A percentile compares a stretch with the other conserved stretches of the same genome.
These are phyloP conservation scores for Ocimum tenuiflorum DNA, from an alignment of 257 asterid species.

Conservation along the genomic window DNA sequence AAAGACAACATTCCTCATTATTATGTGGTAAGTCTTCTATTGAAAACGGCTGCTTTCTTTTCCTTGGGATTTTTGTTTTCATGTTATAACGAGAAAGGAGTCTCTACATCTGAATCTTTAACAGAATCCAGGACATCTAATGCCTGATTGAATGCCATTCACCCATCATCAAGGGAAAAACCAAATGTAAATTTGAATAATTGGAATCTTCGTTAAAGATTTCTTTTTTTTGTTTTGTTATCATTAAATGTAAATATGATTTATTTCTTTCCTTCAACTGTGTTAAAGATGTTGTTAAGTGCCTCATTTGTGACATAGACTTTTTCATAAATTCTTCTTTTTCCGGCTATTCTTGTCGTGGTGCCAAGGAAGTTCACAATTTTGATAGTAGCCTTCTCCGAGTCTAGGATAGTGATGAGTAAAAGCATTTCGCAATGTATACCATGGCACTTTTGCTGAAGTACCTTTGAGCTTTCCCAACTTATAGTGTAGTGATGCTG, in stretches of 20 bases:
- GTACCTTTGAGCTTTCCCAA: background rate
- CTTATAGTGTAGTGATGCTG: background rate
- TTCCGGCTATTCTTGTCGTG: background rate
- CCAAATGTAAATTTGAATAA: background rate
- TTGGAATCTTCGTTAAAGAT: background rate
- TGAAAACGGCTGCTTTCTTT: background rate
- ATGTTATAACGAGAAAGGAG: background rate
- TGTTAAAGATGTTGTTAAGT: background rate
- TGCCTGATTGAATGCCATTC: background rate
- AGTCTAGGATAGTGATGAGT: background rate
- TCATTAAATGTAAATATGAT: background rate
- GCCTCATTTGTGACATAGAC: background rate
- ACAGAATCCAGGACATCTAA: background rate
- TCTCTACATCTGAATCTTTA: background rate
- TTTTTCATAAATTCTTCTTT: background rate
- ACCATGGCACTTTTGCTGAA: background rate
- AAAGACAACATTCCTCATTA: constrained; percentile 55
- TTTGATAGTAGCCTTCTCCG: background rate
- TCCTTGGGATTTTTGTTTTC: background rate
- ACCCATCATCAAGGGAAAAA: background rate
- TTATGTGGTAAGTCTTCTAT: constrained; percentile 54
- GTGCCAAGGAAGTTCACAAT: background rate
- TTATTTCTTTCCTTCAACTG: background rate
- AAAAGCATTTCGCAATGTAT: background rate
- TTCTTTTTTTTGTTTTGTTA: background rate